Evolutionary conservation across 2,329 filamentous ascomycete genomes (phyloP), one percentile per base, ranked within the genome.

Genomic region (Colletotrichum eremochloae): DNA sequence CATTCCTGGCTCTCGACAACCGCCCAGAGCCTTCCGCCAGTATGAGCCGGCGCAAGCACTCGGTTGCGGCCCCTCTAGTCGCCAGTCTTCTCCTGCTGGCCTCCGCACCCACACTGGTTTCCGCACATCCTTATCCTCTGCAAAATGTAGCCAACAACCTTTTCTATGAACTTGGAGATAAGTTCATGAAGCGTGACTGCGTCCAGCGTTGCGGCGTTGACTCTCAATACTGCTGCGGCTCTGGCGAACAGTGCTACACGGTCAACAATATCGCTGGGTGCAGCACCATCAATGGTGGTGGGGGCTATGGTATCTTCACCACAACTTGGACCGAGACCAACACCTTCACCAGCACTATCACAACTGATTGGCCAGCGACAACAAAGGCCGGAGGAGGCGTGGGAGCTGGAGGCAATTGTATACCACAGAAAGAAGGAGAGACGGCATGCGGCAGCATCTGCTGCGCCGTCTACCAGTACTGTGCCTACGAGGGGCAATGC

Each of bases 401-500:
- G 11, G 72, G 64, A 24, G 65, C 61, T 20, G 82, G 84, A 31
- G 83, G 80, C 50, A 78, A 84, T 74, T 92, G 90, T 78, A 79
- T 85, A 1, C 88, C 89, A 1, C 78, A 80, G 61, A 83, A 83
- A n/a, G 80, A 84, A 5, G 86, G 87, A 67, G 83, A 93, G 80
- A 86, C 86, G 9, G 85, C 88, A 4, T 95, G 93, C 78, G 92
- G 92, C 42, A 79, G 79, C 64, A 91, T 91, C 71, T 95, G 93
- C 86, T 96, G 93, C 81, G 88, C 89, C 33, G 87, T 84, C 72
- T 89, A 88, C 82, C 91, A 94, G 81, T 92, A 90, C 78, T 95
- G 93, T 80, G 87, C 86, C 65, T 84, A 81, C 69, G 74, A 81
- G 1, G 89, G 88, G 64, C 87, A 90, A 77, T 94, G 92, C 79